A percentile compares a stretch with the other conserved stretches of the same genome.
These are phyloP conservation scores for Trichomonas gallinae DNA, from an alignment of 208 protist genomes.

Conservation along the genomic window DNA sequence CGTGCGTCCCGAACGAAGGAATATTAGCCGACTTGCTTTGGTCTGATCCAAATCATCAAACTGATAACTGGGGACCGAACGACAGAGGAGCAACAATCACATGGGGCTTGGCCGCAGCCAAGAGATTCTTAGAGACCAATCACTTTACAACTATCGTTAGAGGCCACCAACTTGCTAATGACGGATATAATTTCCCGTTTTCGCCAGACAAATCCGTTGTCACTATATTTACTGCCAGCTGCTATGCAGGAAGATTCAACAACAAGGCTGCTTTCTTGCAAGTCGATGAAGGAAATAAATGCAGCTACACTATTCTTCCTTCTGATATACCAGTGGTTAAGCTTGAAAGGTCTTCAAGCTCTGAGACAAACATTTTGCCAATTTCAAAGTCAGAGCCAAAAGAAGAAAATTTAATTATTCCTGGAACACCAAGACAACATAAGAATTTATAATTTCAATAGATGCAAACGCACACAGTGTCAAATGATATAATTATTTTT, in stretches of 20 bases:
- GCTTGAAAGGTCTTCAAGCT: not conserved
- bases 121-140: not conserved
- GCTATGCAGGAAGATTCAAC: not conserved
- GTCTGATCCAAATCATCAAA: slow-evolving; percentile 1
- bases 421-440: no score
- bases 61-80: not conserved
- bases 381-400: no score
- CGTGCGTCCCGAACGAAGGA: not conserved
- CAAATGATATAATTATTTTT: no score
- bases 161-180: not conserved
- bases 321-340: not conserved
- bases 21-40: not conserved
- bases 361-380: no score
- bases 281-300: not conserved
- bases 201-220: not conserved
- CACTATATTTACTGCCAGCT: not conserved
- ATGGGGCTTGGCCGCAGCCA: not conserved
- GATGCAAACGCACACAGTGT: no score
- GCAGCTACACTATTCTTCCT: not conserved
- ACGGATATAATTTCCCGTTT: not conserved
- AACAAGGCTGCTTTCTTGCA: not conserved
- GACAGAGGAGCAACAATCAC: slow-evolving; percentile 1
- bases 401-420: no score
- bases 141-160: not conserved
- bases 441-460: no score